Percentiles rank a stretch among this genome's conserved stretches.
phyloP scores from a whole-genome alignment of 306 rosid genomes.

The Morella rubra region DNA sequence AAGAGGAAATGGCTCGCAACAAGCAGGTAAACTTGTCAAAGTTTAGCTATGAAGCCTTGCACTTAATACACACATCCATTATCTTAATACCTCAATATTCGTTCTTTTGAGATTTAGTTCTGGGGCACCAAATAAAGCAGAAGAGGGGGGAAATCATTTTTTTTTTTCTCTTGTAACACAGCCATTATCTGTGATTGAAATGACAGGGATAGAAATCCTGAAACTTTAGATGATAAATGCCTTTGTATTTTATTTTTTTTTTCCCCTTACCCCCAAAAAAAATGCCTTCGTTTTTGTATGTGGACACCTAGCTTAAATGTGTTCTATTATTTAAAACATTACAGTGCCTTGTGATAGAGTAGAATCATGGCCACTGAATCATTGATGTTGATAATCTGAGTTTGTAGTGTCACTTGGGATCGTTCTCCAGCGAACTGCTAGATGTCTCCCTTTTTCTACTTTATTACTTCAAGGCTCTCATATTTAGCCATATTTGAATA shows the following conservation, averaged over 20 bases:
- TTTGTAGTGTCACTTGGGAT: neutral
- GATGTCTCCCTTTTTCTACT: constrained; percentile 22
- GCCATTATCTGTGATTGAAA: neutral
- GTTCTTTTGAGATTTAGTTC: too few relatives aligned
- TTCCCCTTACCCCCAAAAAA: too few relatives aligned
- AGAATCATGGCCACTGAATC: neutral
- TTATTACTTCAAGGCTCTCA: constrained; percentile 21
- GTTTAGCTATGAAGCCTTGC: neutral
- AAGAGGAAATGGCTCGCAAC: constrained; percentile 64
- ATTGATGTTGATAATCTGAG: constrained; percentile 1
- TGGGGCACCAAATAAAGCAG: neutral
- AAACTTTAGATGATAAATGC: constrained; percentile 6
- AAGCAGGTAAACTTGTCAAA: constrained; percentile 49
- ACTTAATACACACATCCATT: neutral
- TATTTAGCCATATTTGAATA: constrained; percentile 29
- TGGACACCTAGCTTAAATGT: neutral
- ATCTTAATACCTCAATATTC: neutral
- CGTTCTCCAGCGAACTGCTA: neutral
- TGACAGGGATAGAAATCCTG: neutral
- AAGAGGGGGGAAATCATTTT: neutral
- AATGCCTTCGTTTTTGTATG: neutral
- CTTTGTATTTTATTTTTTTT: neutral
- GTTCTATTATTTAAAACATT: neutral
- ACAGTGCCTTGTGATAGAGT: constrained; percentile 1
- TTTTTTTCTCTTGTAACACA: constrained; percentile 1